phyloP scores from a whole-genome alignment of 2,329 filamentous ascomycete genomes.

The Pezicula radicicola region DNA sequence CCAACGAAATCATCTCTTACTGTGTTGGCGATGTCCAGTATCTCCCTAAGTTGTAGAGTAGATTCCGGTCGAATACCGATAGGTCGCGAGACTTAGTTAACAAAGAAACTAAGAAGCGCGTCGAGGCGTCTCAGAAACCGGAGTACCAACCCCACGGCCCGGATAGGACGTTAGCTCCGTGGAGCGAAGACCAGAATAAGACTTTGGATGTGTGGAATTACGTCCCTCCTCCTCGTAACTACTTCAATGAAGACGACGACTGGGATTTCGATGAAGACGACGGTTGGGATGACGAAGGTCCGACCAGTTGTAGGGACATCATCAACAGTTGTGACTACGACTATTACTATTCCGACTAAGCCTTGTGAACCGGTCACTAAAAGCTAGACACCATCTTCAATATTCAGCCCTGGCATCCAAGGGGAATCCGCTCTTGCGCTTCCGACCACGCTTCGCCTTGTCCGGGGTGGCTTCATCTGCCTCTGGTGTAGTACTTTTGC shows the following conservation, averaged over 20 bases:
- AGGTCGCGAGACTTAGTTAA: constrained; percentile 14
- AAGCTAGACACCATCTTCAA: no score
- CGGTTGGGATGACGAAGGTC: constrained; percentile 15
- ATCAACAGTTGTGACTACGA: constrained; percentile 8
- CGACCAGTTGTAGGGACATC: constrained; percentile 7
- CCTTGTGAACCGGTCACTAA: constrained; percentile 4
- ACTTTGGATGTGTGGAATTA: constrained; percentile 24
- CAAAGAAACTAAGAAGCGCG: constrained; percentile 17
- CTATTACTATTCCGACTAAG: constrained; percentile 11
- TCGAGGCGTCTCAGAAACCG: constrained; percentile 18
- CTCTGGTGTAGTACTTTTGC: no score
- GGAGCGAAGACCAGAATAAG: constrained; percentile 24
- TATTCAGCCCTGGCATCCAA: no score
- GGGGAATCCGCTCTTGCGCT: no score
- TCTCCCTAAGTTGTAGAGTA: constrained; percentile 35
- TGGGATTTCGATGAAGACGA: neutral
- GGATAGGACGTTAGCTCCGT: constrained; percentile 22
- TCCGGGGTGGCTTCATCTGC: no score
- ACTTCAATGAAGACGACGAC: constrained; percentile 7
- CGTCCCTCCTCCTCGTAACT: constrained; percentile 14
- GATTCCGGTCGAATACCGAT: constrained; percentile 10
- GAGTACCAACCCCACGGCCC: constrained; percentile 19
- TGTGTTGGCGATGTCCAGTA: constrained; percentile 42
- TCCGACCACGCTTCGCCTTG: no score
- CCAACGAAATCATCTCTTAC: constrained; percentile 36